These are phyloP conservation scores for Cucurbita moschata DNA, from an alignment of 306 rosid genomes.

Conservation along the genomic window DNA sequence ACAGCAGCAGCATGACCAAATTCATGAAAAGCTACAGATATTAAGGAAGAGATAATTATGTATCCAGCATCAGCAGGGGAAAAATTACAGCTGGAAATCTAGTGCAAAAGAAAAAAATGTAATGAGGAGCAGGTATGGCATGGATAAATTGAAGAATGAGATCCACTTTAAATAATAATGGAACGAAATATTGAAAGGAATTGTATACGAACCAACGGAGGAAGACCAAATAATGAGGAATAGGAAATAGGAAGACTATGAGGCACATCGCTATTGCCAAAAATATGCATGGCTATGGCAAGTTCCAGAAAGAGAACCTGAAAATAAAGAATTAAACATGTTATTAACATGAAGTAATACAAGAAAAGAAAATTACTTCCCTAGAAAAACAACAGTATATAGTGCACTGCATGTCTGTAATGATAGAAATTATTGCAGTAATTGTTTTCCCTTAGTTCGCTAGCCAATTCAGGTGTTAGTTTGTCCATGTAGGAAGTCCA, in stretches of 20 bases:
- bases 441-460: neutral
- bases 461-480: neutral
- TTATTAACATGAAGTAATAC: neutral
- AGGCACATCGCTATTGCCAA: slow-evolving; percentile 9
- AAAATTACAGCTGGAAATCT: slow-evolving; percentile 21
- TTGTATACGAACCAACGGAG: slow-evolving; percentile 23
- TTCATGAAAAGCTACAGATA: slow-evolving; percentile 57
- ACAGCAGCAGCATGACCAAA: slow-evolving; percentile 80
- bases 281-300: slow-evolving; percentile 29
- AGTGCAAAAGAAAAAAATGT: neutral
- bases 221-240: slow-evolving; percentile 35
- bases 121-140: neutral
- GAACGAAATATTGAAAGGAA: neutral
- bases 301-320: slow-evolving; percentile 55
- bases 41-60: slow-evolving; percentile 37
- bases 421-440: neutral
- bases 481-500: neutral
- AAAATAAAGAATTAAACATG: neutral
- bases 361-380: neutral
- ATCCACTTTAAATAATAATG: neutral
- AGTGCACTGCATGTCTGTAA: neutral
- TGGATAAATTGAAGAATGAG: neutral
- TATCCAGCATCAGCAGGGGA: slow-evolving; percentile 42
- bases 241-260: slow-evolving; percentile 5
- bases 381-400: neutral